Evolutionary conservation across 1,284 basidiomycete species (phyloP).

Genomic region (Boletellus sp.): DNA sequence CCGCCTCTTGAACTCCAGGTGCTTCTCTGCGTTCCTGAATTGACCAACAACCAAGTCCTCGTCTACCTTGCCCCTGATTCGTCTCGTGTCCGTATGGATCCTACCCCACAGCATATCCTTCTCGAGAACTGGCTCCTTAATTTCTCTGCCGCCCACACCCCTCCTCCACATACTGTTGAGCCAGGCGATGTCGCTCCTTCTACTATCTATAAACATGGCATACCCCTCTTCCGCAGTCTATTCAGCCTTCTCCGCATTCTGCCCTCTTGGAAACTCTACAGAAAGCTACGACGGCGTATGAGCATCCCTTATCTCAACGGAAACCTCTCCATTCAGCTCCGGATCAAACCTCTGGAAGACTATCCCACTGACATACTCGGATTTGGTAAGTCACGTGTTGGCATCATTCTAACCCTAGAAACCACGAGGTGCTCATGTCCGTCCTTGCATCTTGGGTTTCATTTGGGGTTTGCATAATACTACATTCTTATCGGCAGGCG

Average conservation of each 20-base stretch:
- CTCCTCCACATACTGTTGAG: slow-evolving; percentile 27
- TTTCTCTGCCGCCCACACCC: slow-evolving; percentile 39
- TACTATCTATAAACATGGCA: slow-evolving; percentile 78
- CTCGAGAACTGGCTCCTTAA: slow-evolving; percentile 70
- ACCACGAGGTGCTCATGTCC: slow-evolving; percentile 32
- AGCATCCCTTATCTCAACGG: slow-evolving; percentile 40
- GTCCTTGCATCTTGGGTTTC: slow-evolving; percentile 13
- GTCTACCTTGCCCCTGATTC: slow-evolving; percentile 58
- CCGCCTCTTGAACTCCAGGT: slow-evolving; percentile 63
- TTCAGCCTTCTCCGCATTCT: slow-evolving; percentile 68
- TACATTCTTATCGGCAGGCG: slow-evolving; percentile 30
- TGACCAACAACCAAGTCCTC: slow-evolving; percentile 65
- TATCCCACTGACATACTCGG: slow-evolving; percentile 34
- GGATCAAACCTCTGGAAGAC: slow-evolving; percentile 40
- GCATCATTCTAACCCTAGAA: slow-evolving; percentile 18
- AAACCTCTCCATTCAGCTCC: slow-evolving; percentile 51
- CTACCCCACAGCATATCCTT: slow-evolving; percentile 61
- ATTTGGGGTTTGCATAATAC: slow-evolving; percentile 6
- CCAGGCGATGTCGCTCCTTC: slow-evolving; percentile 58
- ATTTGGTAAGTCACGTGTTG: slow-evolving; percentile 36
- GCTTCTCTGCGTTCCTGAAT: slow-evolving; percentile 63
- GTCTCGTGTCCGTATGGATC: slow-evolving; percentile 60
- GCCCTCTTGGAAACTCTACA: slow-evolving; percentile 69
- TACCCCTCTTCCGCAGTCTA: slow-evolving; percentile 72
- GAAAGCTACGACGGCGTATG: slow-evolving; percentile 51